phyloP scores from a whole-genome alignment of 2,329 filamentous ascomycete genomes.

The Diplocarpon mali region DNA sequence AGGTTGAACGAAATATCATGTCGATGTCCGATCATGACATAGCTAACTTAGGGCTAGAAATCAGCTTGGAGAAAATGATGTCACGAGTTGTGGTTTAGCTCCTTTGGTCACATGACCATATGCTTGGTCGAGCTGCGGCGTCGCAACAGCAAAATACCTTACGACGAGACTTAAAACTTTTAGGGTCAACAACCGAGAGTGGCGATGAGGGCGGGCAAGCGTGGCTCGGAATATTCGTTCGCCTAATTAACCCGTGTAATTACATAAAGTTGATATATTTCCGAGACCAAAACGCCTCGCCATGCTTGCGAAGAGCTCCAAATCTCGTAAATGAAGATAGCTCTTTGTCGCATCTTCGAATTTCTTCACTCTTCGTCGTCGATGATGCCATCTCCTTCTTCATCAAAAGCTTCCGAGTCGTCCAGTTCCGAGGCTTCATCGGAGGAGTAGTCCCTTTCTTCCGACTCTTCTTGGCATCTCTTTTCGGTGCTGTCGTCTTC shows the following conservation, averaged over 20 bases:
- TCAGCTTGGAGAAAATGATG: neutral
- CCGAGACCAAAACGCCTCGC: neutral
- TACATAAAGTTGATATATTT: no score
- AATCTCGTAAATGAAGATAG: neutral
- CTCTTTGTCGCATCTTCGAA: no score
- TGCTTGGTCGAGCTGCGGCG: no score
- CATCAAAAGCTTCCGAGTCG: conserved; percentile 22
- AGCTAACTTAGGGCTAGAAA: neutral
- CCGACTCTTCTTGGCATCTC: conserved; percentile 19
- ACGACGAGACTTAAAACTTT: no score
- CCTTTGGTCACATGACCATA: no score
- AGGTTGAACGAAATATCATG: no score
- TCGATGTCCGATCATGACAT: no score
- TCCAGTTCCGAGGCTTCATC: conserved; percentile 16
- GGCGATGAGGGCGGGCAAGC: no score
- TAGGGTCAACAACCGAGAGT: no score
- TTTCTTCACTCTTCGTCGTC: conserved; percentile 14
- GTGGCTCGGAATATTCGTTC: no score
- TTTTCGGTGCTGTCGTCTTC: conserved; percentile 22
- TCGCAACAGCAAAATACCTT: no score
- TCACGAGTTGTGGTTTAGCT: neutral
- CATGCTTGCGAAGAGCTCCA: neutral
- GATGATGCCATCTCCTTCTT: conserved; percentile 21
- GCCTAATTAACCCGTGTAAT: no score
- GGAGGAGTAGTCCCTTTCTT: conserved; percentile 11